A percentile compares a stretch with the other conserved stretches of the same genome.
phyloP scores from a whole-genome alignment of 1,139 yeast species.

The Taiozyma sp. region DNA sequence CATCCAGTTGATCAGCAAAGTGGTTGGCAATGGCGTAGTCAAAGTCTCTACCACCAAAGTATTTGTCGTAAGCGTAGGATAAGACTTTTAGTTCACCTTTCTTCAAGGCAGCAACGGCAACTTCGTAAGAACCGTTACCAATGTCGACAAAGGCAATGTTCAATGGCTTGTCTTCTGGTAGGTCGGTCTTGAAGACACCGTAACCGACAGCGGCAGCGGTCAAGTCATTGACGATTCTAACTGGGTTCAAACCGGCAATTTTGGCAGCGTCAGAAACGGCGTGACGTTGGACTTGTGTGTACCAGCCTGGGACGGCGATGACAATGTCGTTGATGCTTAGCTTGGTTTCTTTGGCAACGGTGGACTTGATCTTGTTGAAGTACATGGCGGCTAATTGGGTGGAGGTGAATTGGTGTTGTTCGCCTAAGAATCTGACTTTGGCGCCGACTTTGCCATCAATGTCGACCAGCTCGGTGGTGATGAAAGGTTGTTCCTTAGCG shows the following conservation, averaged over 20 bases:
- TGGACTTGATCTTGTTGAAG: constrained; percentile 83
- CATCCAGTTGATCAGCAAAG: constrained; percentile 87
- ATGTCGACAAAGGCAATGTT: constrained; percentile 92
- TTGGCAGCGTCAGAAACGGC: constrained; percentile 94
- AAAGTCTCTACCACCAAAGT: constrained; percentile 97
- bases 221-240: constrained; percentile 92
- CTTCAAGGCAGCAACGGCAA: constrained; percentile 86
- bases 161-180: constrained; percentile 89
- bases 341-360: constrained; percentile 79
- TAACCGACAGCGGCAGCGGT: constrained; percentile 99
- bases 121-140: constrained; percentile 95
- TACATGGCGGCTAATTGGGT: constrained; percentile 94
- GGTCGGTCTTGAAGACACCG: constrained; percentile 96
- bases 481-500: constrained; percentile 66
- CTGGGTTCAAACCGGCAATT: constrained; percentile 97
- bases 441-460: constrained; percentile 78
- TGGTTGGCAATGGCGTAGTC: constrained; percentile 92
- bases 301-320: constrained; percentile 96
- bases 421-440: constrained; percentile 80
- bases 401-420: constrained; percentile 74
- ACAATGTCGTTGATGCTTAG: constrained; percentile 81
- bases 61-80: constrained; percentile 90
- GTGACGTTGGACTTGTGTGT: constrained; percentile 94
- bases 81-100: constrained; percentile 93
- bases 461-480: constrained; percentile 66